phyloP scores from a whole-genome alignment of 1,139 yeast genomes.

The Taphrina pruni region DNA sequence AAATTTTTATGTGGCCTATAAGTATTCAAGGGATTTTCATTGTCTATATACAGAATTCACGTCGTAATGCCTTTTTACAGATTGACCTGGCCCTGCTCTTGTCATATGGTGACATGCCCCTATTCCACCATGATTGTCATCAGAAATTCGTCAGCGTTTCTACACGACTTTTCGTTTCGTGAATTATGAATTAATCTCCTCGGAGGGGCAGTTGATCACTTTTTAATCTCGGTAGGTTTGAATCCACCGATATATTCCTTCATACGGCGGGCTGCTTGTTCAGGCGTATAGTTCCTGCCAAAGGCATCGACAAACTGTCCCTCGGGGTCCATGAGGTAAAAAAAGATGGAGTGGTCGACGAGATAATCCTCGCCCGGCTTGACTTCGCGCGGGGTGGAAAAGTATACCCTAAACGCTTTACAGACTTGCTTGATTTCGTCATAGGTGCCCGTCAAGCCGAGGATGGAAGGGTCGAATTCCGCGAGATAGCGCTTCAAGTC shows the following conservation, averaged over 20 bases:
- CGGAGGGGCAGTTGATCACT: not conserved
- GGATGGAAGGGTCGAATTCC: constrained; percentile 86
- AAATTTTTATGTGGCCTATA: too few species aligned
- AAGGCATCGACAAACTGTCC: constrained; percentile 92
- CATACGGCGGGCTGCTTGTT: constrained; percentile 79
- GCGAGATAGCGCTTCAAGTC: constrained; percentile 52
- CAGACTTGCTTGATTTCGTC: constrained; percentile 83
- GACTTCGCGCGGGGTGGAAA: constrained; percentile 85
- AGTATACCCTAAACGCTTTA: constrained; percentile 87
- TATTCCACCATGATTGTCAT: not conserved
- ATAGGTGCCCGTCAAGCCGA: constrained; percentile 90
- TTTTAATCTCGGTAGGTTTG: constrained; percentile 22
- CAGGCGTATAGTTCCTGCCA: constrained; percentile 85
- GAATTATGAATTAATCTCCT: too few species aligned
- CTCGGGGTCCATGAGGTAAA: constrained; percentile 94
- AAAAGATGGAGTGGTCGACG: constrained; percentile 95
- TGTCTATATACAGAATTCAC: too few species aligned
- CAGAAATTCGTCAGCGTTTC: not conserved
- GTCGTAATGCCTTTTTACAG: too few species aligned
- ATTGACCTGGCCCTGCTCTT: too few species aligned
- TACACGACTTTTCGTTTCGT: too few species aligned
- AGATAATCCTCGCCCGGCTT: constrained; percentile 95
- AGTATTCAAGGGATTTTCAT: too few species aligned
- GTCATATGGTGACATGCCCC: too few species aligned
- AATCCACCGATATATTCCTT: constrained; percentile 61